Evolutionary conservation across 2,329 filamentous ascomycete species (phyloP).

Genomic region (Conoideocrella luteorostrata): DNA sequence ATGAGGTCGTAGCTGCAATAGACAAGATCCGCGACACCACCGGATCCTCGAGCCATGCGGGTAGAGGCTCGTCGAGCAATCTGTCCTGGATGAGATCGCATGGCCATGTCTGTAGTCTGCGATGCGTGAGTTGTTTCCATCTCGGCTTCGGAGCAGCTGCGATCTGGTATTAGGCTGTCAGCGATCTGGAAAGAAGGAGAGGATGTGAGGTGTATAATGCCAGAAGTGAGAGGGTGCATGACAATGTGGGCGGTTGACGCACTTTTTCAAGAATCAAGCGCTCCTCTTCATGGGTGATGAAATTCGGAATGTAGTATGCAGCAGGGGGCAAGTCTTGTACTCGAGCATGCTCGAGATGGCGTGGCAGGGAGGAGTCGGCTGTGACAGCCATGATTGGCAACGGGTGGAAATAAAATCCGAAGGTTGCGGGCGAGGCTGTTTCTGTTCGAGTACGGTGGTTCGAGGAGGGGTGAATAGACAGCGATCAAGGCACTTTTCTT

Average conservation of each 20-base stretch:
- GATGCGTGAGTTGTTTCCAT: slow-evolving; percentile 85
- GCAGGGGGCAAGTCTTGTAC: slow-evolving; percentile 52
- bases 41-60: slow-evolving; percentile 66
- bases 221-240: neutral
- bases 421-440: neutral
- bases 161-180: slow-evolving; percentile 35
- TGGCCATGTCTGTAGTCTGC: slow-evolving; percentile 85
- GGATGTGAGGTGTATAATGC: neutral
- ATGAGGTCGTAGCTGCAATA: slow-evolving; percentile 32
- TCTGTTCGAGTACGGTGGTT: too few species aligned
- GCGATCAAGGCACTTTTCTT: too few species aligned
- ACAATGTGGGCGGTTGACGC: slow-evolving; percentile 11
- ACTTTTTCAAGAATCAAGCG: slow-evolving; percentile 64
- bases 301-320: slow-evolving; percentile 82
- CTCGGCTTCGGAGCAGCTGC: slow-evolving; percentile 61
- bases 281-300: slow-evolving; percentile 74
- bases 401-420: neutral
- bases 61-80: slow-evolving; percentile 68
- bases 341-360: slow-evolving; percentile 42
- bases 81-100: slow-evolving; percentile 73
- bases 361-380: slow-evolving; percentile 30
- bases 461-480: too few species aligned
- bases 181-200: neutral
- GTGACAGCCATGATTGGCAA: slow-evolving; percentile 2
- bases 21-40: slow-evolving; percentile 56